Evolutionary conservation across 208 protist species (phyloP), one percentile per base, ranked within the genome.

Genomic region (Leishmania tarentolae): DNA sequence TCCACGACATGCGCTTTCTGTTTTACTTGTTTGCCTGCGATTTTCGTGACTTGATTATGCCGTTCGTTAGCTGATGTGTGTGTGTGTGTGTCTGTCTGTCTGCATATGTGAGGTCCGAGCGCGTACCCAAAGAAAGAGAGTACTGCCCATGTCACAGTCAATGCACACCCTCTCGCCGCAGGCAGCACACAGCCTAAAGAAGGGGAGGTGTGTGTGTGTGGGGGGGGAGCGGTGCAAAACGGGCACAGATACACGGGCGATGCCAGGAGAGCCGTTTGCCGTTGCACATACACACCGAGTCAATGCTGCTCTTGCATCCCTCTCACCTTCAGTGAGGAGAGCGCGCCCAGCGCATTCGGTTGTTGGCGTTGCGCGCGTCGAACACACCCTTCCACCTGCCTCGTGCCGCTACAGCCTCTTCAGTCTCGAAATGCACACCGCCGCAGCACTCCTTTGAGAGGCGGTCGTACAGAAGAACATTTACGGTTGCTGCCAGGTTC

Each of bases 391-490:
- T 76, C 83, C 77, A 80, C 35, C 59, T 66, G 56, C 75, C 50
- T 17, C 24, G 42, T 57, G 73, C 61, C 31, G 65, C 52, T 24
- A 3, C 21, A 24, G 61, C 31, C 17, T 37, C 56, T 52, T 42
- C 50, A 13, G 47, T 2, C 9, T 8, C 28, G 35, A 78, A 56
- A 15, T 73, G 72, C 63, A 81, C n/a, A 2, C 77, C 78, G 42
- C 77, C 78, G 42, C 86, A 42, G 65, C 78, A 82, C 78, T 82
- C 83, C 80, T 95, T 92, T 24, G 87, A 85, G 3, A 75, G 57
- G 8, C 92, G 90, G 76, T 96, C 92, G 82, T 96, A 96, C 73
- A 96, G 79, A 8, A 96, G 79, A 31, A 94, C 91, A 78, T 90
- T 93, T 40, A 94, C 87, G 0, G 91, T 83, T n/a, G 87, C 86